Percentiles rank a stretch among this genome's conserved stretches.
Conservation (phyloP, 2,329 filamentous ascomycete species). For the Colletotrichum shisoi region DNA sequence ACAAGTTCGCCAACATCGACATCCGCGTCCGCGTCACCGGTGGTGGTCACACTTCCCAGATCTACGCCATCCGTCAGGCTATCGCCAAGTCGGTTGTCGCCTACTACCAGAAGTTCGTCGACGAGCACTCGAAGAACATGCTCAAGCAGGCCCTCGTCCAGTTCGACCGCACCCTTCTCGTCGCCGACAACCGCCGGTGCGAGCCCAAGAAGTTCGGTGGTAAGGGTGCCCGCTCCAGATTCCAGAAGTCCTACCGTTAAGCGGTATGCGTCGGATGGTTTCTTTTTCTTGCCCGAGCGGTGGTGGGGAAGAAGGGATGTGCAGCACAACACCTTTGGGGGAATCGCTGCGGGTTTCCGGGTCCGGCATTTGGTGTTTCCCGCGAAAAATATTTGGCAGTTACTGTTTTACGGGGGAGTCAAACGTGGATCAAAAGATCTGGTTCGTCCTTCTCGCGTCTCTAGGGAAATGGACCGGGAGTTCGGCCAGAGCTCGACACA, state of each 20-base stretch:
- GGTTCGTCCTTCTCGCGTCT: constrained; percentile 43
- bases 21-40: constrained; percentile 96
- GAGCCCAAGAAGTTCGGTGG: constrained; percentile 99
- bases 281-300: constrained; percentile 25
- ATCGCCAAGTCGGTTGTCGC: constrained; percentile 95
- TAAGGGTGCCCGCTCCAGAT: constrained; percentile 92
- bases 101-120: constrained; percentile 99
- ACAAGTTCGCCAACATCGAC: constrained; percentile 97
- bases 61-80: constrained; percentile 98
- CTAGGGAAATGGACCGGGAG: constrained; percentile 17
- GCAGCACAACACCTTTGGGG: constrained; percentile 38
- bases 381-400: constrained; percentile 33
- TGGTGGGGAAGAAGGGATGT: constrained; percentile 17
- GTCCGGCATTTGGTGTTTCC: constrained; percentile 39
- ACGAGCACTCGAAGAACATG: constrained; percentile 99
- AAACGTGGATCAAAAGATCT: constrained; percentile 48
- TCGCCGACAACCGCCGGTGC: constrained; percentile 98
- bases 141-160: constrained; percentile 96
- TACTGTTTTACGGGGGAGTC: constrained; percentile 39
- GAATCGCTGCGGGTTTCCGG: constrained; percentile 39
- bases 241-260: constrained; percentile 99
- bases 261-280: constrained; percentile 40
- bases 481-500: constrained; percentile 25
- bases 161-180: constrained; percentile 96
- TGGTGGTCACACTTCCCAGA: constrained; percentile 96